phyloP scores from a whole-genome alignment of 2,329 filamentous ascomycete genomes.

The Botrytis fragariae region DNA sequence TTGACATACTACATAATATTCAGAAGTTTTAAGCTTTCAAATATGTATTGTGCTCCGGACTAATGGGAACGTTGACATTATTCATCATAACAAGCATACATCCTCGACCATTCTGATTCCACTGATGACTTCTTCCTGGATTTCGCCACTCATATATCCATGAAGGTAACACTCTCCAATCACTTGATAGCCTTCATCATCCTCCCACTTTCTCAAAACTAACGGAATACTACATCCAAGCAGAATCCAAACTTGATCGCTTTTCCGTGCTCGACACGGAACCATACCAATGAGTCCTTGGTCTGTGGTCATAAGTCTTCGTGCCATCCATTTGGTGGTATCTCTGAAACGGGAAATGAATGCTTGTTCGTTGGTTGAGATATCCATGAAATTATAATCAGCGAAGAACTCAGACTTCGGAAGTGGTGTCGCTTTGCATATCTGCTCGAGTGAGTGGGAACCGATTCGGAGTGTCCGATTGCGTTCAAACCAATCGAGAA shows the following conservation, averaged over 20 bases:
- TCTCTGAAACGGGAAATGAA: neutral
- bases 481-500: constrained; percentile 3
- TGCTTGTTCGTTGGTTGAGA: neutral
- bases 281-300: constrained; percentile 17
- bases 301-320: neutral
- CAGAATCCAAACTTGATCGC: constrained; percentile 27
- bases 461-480: constrained; percentile 1
- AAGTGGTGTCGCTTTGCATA: neutral
- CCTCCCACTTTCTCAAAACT: constrained; percentile 22
- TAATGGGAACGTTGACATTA: neutral
- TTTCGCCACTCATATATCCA: constrained; percentile 28
- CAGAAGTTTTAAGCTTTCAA: neutral
- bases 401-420: neutral
- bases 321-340: constrained; percentile 3
- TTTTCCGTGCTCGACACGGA: constrained; percentile 19
- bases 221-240: constrained; percentile 27
- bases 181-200: constrained; percentile 11
- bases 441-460: constrained; percentile 1
- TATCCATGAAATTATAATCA: neutral
- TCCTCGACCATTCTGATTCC: constrained; percentile 1
- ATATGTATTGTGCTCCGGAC: neutral
- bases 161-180: constrained; percentile 28
- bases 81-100: constrained; percentile 11
- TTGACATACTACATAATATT: neutral
- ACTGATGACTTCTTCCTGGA: neutral